phyloP scores from a whole-genome alignment of 768 basidiomycete genomes.

The Lactifluus echinatus region DNA sequence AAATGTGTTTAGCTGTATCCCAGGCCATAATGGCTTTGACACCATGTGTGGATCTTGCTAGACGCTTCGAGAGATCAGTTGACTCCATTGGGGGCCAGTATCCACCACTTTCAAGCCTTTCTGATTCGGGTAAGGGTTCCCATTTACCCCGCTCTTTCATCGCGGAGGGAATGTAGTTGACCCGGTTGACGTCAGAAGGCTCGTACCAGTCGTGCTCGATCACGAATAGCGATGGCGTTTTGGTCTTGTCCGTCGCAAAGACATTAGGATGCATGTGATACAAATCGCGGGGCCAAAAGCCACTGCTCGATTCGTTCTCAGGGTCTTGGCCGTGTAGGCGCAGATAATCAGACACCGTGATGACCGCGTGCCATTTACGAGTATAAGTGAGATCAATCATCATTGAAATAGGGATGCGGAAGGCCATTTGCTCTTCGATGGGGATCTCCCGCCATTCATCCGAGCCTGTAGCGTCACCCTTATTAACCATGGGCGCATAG shows the following conservation, averaged over 20 bases:
- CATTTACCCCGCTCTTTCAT: constrained; percentile 29
- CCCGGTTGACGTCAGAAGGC: constrained; percentile 29
- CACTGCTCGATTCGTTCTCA: constrained; percentile 30
- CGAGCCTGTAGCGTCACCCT: constrained; percentile 35
- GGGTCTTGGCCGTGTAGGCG: constrained; percentile 32
- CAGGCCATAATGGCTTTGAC: not conserved
- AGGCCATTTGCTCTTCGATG: constrained; percentile 30
- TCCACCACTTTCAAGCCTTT: constrained; percentile 11
- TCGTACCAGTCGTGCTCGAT: constrained; percentile 38
- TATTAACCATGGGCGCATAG: constrained; percentile 37
- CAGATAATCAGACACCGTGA: constrained; percentile 37
- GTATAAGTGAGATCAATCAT: constrained; percentile 39
- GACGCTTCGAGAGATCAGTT: not conserved
- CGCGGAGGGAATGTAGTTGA: constrained; percentile 30
- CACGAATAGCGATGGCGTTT: constrained; percentile 25
- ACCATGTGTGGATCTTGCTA: not conserved
- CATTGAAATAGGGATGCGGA: constrained; percentile 30
- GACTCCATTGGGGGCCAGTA: constrained; percentile 2
- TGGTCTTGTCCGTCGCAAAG: constrained; percentile 20
- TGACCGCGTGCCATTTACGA: constrained; percentile 30
- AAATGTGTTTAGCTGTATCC: not conserved
- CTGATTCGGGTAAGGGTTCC: constrained; percentile 19
- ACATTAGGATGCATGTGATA: constrained; percentile 29
- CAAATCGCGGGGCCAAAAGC: constrained; percentile 31
- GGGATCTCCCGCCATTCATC: constrained; percentile 36